Evolutionary conservation across 257 asterid genomes (phyloP).

Genomic region (Scutellaria minor): DNA sequence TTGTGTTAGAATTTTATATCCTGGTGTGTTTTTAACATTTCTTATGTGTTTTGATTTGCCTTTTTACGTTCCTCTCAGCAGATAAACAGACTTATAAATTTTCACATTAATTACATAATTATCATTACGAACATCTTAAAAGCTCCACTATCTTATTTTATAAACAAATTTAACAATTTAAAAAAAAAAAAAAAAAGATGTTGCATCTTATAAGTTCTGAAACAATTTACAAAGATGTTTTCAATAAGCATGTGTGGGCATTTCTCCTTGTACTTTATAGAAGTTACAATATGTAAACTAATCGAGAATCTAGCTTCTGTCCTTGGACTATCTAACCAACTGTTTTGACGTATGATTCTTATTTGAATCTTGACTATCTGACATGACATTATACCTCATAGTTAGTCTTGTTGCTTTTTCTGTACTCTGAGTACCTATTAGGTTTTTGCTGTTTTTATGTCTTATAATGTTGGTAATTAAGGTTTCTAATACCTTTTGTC

Average conservation of each 20-base stretch:
- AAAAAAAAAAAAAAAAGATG: too few relatives aligned
- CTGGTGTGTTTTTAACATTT: neutral
- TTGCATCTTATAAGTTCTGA: too few relatives aligned
- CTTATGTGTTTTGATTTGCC: neutral
- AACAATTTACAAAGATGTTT: too few relatives aligned
- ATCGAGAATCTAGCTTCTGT: neutral
- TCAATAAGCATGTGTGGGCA: neutral
- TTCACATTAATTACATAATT: too few relatives aligned
- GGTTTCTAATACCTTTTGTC: neutral
- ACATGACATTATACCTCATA: neutral
- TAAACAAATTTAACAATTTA: too few relatives aligned
- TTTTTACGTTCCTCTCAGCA: neutral
- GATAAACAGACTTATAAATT: too few relatives aligned
- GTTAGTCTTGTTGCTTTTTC: neutral
- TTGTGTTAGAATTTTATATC: neutral
- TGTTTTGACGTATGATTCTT: neutral
- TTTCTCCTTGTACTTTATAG: neutral
- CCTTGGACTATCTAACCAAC: neutral
- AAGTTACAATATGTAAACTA: neutral
- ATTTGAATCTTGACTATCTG: neutral
- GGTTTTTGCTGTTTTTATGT: neutral
- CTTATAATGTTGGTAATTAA: neutral
- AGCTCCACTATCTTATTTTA: too few relatives aligned
- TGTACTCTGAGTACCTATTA: neutral
- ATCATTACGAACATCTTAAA: too few relatives aligned